A percentile compares a stretch with the other conserved stretches of the same genome.
These are phyloP conservation scores for Stephania japonica DNA, from an alignment of 164 flowering plant species.

Conservation along the genomic window DNA sequence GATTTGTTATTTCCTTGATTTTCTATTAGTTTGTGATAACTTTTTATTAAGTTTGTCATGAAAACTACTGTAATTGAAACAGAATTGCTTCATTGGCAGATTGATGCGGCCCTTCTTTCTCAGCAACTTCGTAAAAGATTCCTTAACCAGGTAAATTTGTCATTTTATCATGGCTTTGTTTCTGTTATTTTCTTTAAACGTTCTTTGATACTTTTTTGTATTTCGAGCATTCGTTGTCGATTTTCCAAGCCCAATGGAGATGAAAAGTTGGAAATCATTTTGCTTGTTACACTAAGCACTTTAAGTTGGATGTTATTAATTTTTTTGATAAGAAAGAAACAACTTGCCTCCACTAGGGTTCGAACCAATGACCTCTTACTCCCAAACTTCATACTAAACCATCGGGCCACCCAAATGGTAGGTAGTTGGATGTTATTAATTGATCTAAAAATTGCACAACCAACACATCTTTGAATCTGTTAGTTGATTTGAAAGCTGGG, in stretches of 20 bases:
- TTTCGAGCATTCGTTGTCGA: background rate
- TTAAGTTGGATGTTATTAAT: too few relatives aligned
- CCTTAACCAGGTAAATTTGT: slow-evolving; percentile 41
- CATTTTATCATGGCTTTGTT: background rate
- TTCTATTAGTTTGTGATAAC: background rate
- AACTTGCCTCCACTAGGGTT: too few relatives aligned
- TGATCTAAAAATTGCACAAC: too few relatives aligned
- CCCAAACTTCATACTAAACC: too few relatives aligned
- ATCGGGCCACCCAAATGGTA: too few relatives aligned
- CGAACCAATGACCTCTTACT: too few relatives aligned
- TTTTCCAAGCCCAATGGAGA: background rate
- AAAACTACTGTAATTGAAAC: slow-evolving; percentile 1
- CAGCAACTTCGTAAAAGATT: slow-evolving; percentile 51
- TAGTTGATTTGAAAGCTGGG: too few relatives aligned
- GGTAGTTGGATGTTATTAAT: too few relatives aligned
- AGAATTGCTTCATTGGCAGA: slow-evolving; percentile 23
- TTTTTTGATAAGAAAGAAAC: too few relatives aligned
- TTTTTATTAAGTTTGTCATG: background rate
- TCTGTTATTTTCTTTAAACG: background rate
- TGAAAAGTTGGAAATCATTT: background rate
- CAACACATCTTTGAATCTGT: too few relatives aligned
- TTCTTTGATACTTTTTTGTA: background rate
- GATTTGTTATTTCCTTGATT: background rate
- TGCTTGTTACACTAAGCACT: too few relatives aligned
- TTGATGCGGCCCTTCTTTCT: slow-evolving; percentile 57